Evolutionary conservation across 1,139 yeast genomes (phyloP).

Genomic region (Petasospora fabianii): DNA sequence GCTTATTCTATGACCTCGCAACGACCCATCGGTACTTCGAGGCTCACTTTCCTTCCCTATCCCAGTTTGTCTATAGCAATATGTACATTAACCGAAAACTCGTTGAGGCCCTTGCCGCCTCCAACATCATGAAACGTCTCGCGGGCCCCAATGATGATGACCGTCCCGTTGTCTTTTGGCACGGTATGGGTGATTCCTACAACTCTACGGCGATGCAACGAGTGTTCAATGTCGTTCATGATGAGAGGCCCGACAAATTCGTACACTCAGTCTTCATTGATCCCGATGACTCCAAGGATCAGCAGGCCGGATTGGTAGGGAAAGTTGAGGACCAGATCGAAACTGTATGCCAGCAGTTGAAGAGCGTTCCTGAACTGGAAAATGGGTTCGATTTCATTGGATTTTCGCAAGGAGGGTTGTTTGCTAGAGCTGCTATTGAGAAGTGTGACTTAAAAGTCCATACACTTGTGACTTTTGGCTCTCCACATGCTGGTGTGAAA

Average conservation of each 20-base stretch:
- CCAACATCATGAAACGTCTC: slow-evolving; percentile 18
- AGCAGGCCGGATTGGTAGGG: slow-evolving; percentile 55
- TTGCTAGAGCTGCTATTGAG: slow-evolving; percentile 63
- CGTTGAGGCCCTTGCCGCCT: slow-evolving; percentile 18
- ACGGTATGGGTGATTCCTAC: slow-evolving; percentile 77
- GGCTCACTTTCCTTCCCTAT: background rate
- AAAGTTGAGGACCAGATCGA: slow-evolving; percentile 47
- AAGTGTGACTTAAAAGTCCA: slow-evolving; percentile 48
- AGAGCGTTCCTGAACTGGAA: slow-evolving; percentile 35
- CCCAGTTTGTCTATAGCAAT: background rate
- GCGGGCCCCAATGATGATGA: slow-evolving; percentile 12
- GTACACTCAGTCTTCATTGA: slow-evolving; percentile 54
- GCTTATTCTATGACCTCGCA: background rate
- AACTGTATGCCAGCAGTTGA: slow-evolving; percentile 32
- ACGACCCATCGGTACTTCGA: background rate
- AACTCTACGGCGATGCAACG: slow-evolving; percentile 56
- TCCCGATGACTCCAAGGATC: slow-evolving; percentile 48
- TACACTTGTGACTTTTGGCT: slow-evolving; percentile 68
- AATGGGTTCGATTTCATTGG: slow-evolving; percentile 74
- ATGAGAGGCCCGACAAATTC: slow-evolving; percentile 46
- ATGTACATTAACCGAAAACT: slow-evolving; percentile 18
- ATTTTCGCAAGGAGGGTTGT: slow-evolving; percentile 79
- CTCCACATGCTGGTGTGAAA: slow-evolving; percentile 76
- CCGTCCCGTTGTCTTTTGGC: slow-evolving; percentile 73
- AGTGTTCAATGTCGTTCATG: slow-evolving; percentile 41